Conservation (phyloP, 177 flowering plant species). For the Vitis hybrid region DNA sequence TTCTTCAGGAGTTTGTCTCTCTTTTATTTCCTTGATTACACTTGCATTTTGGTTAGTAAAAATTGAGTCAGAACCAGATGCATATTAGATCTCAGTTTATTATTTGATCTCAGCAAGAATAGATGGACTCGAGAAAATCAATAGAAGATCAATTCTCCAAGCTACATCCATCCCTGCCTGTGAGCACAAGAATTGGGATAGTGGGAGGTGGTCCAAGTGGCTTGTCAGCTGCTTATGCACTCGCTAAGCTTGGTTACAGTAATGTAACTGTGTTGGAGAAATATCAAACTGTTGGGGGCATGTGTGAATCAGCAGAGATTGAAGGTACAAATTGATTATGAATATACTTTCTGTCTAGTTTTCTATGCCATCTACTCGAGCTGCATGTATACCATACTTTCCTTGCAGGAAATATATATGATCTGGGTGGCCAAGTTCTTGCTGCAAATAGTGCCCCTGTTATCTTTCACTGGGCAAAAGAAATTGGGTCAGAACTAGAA, state of each 20-base stretch:
- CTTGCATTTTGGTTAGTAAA: background rate
- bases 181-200: constrained; percentile 61
- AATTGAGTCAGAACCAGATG: background rate
- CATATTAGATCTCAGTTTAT: constrained; percentile 3
- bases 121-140: constrained; percentile 52
- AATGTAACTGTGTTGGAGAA: constrained; percentile 69
- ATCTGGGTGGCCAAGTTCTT: constrained; percentile 85
- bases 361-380: background rate
- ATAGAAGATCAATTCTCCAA: constrained; percentile 65
- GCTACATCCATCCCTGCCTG: constrained; percentile 66
- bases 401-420: constrained; percentile 63
- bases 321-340: constrained; percentile 45
- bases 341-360: background rate
- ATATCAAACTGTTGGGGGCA: constrained; percentile 65
- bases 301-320: constrained; percentile 76
- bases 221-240: constrained; percentile 76
- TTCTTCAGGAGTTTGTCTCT: too few relatives aligned
- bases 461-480: constrained; percentile 72
- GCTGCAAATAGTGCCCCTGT: constrained; percentile 81
- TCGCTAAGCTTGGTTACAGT: constrained; percentile 59
- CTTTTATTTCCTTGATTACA: too few relatives aligned
- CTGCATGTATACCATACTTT: background rate
- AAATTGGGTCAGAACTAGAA: constrained; percentile 53
- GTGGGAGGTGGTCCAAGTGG: constrained; percentile 88
- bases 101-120: constrained; percentile 5